Percentiles rank a stretch among this genome's conserved stretches.
These are phyloP conservation scores for Onygena corvina DNA, from an alignment of 2,329 filamentous ascomycete genomes.

Conservation along the genomic window DNA sequence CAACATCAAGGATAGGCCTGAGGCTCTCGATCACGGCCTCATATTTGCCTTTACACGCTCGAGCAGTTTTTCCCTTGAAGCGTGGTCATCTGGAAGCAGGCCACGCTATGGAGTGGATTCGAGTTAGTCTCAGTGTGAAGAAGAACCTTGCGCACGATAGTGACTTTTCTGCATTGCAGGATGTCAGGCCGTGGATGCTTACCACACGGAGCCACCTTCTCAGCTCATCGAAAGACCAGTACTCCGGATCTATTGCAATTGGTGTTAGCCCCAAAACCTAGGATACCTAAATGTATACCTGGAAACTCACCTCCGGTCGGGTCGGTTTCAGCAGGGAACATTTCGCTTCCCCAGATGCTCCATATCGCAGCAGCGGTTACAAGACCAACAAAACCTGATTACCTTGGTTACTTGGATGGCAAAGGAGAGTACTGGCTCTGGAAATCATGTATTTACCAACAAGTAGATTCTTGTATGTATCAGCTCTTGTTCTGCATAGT, in stretches of 20 bases:
- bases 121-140: not conserved
- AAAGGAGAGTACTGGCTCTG: not conserved
- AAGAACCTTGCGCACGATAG: not conserved
- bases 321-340: constrained; percentile 65
- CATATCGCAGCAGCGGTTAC: constrained; percentile 71
- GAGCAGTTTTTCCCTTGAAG: constrained; percentile 52
- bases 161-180: not conserved
- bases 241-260: constrained; percentile 48
- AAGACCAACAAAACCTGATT: constrained; percentile 63
- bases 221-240: constrained; percentile 72
- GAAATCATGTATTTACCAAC: constrained; percentile 42
- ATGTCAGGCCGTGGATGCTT: constrained; percentile 19
- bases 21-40: constrained; percentile 27
- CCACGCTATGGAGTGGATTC: constrained; percentile 42
- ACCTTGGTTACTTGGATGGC: constrained; percentile 7
- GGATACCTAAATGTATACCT: not conserved
- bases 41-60: constrained; percentile 60
- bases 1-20: not conserved
- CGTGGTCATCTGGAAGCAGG: constrained; percentile 47
- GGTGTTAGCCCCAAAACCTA: constrained; percentile 3
- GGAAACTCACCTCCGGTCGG: constrained; percentile 58
- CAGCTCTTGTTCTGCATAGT: constrained; percentile 11
- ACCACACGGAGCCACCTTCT: constrained; percentile 70
- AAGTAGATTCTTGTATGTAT: constrained; percentile 49
- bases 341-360: constrained; percentile 72